Evolutionary conservation across 2,329 filamentous ascomycete species (phyloP).

Genomic region (Coniochaeta hoffmannii): DNA sequence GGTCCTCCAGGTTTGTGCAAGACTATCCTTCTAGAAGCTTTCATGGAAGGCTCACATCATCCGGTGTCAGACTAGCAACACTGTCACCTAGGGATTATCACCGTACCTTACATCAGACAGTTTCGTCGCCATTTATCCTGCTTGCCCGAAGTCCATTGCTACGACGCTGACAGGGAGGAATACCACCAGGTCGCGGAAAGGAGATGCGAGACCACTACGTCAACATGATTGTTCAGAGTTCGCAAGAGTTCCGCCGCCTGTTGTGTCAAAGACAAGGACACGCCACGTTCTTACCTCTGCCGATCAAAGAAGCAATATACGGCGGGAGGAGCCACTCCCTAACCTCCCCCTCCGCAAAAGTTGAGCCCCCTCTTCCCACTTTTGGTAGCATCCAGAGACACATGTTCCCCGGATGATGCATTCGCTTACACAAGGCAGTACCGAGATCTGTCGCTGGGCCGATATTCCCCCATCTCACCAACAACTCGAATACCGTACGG

Average conservation of each 20-base stretch:
- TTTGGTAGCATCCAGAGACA: background rate
- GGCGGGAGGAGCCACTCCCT: background rate
- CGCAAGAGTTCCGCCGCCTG: background rate
- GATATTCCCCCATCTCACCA: background rate
- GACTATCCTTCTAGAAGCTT: background rate
- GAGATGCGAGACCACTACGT: background rate
- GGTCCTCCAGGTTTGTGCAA: background rate
- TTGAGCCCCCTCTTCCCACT: background rate
- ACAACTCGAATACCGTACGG: background rate
- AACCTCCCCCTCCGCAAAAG: background rate
- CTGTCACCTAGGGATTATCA: background rate
- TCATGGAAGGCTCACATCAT: background rate
- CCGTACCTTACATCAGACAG: background rate
- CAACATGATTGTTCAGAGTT: background rate
- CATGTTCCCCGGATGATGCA: background rate
- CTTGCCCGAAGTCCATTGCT: background rate
- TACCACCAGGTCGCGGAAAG: background rate
- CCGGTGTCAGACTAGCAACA: background rate
- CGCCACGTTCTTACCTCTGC: constrained; percentile 1
- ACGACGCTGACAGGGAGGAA: background rate
- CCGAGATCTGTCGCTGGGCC: background rate
- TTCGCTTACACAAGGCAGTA: background rate
- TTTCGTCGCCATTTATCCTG: background rate
- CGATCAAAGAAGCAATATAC: constrained; percentile 2
- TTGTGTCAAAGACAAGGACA: background rate